These are phyloP conservation scores for Glomus cerebriforme DNA, from an alignment of 192 early-diverging fungal species.

Conservation along the genomic window DNA sequence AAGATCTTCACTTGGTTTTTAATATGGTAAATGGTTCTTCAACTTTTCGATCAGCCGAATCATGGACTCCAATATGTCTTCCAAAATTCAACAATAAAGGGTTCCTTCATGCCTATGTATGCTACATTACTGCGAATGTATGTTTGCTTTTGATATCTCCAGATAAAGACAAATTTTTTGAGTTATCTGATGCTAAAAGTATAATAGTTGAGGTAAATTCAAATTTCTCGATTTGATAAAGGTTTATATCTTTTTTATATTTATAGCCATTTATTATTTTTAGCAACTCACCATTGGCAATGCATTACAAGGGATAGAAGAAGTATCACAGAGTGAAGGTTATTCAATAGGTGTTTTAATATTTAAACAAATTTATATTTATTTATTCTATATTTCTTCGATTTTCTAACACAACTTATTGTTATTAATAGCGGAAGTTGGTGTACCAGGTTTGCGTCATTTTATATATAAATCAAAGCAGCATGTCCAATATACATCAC, in stretches of 20 bases:
- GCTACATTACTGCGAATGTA: conserved; percentile 72
- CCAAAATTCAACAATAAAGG: conserved; percentile 86
- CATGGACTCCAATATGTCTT: conserved; percentile 95
- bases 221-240: conserved; percentile 24
- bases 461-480: conserved; percentile 69
- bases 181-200: conserved; percentile 69
- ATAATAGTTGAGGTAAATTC: conserved; percentile 60
- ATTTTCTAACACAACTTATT: background rate
- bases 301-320: conserved; percentile 35
- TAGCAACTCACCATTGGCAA: conserved; percentile 24
- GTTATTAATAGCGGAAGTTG: conserved; percentile 51
- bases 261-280: conserved; percentile 26
- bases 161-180: conserved; percentile 83
- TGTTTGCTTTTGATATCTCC: conserved; percentile 76
- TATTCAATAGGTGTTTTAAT: conserved; percentile 18
- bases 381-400: background rate
- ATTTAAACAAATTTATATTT: background rate
- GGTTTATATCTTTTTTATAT: background rate
- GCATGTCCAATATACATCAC: conserved; percentile 68
- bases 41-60: conserved; percentile 78
- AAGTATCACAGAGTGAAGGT: conserved; percentile 42
- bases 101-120: conserved; percentile 88
- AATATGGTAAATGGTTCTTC: conserved; percentile 77
- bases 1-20: conserved; percentile 79
- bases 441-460: conserved; percentile 68